Evolutionary conservation across 106 monocot genomes (phyloP), one percentile per base, ranked within the genome.

Genomic region (Cymbidium sinense): DNA sequence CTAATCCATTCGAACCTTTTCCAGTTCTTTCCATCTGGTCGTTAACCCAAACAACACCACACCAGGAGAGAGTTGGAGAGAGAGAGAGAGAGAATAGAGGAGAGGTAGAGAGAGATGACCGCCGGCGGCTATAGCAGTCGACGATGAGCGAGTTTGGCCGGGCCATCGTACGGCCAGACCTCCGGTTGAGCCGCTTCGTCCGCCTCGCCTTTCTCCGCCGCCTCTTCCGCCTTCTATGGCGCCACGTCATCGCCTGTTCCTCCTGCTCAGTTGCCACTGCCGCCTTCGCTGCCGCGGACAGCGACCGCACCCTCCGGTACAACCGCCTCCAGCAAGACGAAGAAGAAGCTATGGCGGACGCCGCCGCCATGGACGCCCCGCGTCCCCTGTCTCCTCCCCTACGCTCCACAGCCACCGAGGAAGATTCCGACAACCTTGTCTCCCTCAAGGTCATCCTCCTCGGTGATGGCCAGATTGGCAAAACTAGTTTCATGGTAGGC

Each of bases 401-500:
- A 5, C 36, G 12, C 39, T 6, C 54, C 70, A 70, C 50, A 20
- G 18, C 54, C 29, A 6, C 58, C 51, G 84, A 83, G 34, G 84
- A 29, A 4, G 87, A 83, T 33, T 44, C 61, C 39, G 88, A 86
- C n/a, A 86, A 87, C 28, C 34, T 89, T 55, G 87, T 93, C 29
- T 70, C 86, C 4, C 82, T 95, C 79, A 95, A 95, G 83, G 72
- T 95, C 43, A 89, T 87, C 85, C 81, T 95, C 64, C 81, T 95
- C 34, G 95, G 95, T 13, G 95, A 95, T 67, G 86, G 90, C 77
- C 85, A 73, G 29, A 87, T 87, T 15, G 95, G 95, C 10, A 95
- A 95, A 81, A 95, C 95, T 2, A 93, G 88, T 73, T 95, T 95
- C 89, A 89, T 95, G 95, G 95, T 95, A 85, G 27, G 36, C 5